Conservation (phyloP, 352 stramenopile species). For the Globisporangium echinulatum region DNA sequence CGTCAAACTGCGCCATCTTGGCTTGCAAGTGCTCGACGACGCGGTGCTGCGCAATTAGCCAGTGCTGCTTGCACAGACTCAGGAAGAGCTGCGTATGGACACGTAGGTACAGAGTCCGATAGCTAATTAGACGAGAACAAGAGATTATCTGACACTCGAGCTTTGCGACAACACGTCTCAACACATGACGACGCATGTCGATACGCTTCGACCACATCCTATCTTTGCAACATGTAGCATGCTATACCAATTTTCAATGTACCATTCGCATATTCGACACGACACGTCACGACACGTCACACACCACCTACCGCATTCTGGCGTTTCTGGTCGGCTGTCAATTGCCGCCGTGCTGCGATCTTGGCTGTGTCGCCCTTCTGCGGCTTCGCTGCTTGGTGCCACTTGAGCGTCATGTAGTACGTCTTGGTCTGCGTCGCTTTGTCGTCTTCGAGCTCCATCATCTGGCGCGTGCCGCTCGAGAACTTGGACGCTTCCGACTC, state of each 20-base stretch:
- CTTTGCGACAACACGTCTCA: too few relatives aligned
- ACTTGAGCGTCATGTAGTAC: slow-evolving; percentile 83
- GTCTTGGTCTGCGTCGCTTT: slow-evolving; percentile 34
- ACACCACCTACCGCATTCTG: slow-evolving; percentile 40
- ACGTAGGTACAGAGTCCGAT: not conserved
- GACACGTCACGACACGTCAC: not conserved
- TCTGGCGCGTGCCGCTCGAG: slow-evolving; percentile 66
- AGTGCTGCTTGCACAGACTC: slow-evolving; percentile 64
- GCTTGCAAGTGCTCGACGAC: slow-evolving; percentile 72
- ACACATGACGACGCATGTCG: too few relatives aligned
- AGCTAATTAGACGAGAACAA: not conserved
- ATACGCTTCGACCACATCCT: too few relatives aligned
- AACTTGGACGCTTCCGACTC: slow-evolving; percentile 61
- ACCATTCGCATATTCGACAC: too few relatives aligned
- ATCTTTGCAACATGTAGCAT: too few relatives aligned
- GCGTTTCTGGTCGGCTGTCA: slow-evolving; percentile 70
- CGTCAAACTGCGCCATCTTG: slow-evolving; percentile 32
- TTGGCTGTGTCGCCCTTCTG: slow-evolving; percentile 84
- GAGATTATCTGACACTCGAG: too few relatives aligned
- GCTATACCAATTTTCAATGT: too few relatives aligned
- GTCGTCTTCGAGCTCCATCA: slow-evolving; percentile 72
- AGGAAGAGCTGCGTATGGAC: slow-evolving; percentile 39
- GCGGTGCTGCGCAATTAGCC: slow-evolving; percentile 59
- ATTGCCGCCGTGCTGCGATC: slow-evolving; percentile 55
- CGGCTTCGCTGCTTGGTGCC: slow-evolving; percentile 71